phyloP scores from a whole-genome alignment of 1,139 yeast species.

The Insectozyma bohioensis region DNA sequence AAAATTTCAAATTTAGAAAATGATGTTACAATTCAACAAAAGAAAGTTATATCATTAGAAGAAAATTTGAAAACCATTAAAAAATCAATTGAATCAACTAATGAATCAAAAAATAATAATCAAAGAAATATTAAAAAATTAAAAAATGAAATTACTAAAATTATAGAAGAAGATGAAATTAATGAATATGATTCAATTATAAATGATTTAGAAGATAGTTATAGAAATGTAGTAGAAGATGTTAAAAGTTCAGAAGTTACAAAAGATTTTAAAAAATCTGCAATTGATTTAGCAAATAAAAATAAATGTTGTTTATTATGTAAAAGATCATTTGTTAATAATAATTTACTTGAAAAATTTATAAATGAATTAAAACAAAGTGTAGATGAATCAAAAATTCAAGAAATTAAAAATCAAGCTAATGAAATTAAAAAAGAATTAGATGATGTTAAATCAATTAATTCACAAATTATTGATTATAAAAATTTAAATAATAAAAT shows the following conservation, averaged over 20 bases:
- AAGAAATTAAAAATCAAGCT: conserved; percentile 37
- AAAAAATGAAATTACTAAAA: conserved; percentile 23
- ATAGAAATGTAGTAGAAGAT: conserved; percentile 58
- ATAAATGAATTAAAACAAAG: conserved; percentile 34
- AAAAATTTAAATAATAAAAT: conserved; percentile 19
- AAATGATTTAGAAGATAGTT: conserved; percentile 60
- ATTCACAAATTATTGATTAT: conserved; percentile 27
- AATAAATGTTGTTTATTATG: conserved; percentile 65
- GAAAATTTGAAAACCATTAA: conserved; percentile 13
- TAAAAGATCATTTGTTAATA: conserved; percentile 54
- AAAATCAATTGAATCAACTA: conserved; percentile 8
- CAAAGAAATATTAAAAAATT: conserved; percentile 19
- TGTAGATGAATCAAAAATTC: conserved; percentile 35
- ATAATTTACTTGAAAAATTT: conserved; percentile 32
- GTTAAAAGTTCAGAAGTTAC: conserved; percentile 67
- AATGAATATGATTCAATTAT: conserved; percentile 49
- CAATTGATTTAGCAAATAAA: conserved; percentile 57
- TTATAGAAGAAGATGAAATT: conserved; percentile 46
- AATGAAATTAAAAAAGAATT: conserved; percentile 31
- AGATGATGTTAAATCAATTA: conserved; percentile 25
- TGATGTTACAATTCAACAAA: conserved; percentile 14
- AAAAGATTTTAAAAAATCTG: conserved; percentile 60
- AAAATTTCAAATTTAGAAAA: conserved; percentile 12
- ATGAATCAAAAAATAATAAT: conserved; percentile 14
- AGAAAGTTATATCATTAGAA: conserved; percentile 9